phyloP scores from a whole-genome alignment of 371 early-diverging fungal species.

The Massospora cicadina region DNA sequence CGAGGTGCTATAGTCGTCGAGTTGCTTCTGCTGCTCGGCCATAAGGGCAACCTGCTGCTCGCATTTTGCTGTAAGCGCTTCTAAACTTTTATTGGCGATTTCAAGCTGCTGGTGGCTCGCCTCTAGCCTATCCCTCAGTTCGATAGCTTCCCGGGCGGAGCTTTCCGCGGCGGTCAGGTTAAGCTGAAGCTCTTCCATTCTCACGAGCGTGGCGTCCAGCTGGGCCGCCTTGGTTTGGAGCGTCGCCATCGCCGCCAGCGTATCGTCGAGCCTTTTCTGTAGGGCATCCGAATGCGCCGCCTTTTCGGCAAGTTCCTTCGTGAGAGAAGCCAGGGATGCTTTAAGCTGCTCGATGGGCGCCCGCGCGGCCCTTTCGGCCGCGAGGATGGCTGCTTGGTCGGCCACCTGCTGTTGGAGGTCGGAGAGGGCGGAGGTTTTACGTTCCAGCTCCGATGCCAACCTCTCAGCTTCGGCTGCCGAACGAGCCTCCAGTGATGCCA shows the following conservation, averaged over 20 bases:
- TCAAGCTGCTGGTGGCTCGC: background rate
- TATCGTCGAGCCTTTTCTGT: background rate
- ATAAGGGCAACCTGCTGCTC: background rate
- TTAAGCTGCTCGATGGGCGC: background rate
- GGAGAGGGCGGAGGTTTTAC: background rate
- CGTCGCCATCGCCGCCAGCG: background rate
- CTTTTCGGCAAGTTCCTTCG: background rate
- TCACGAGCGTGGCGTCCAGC: background rate
- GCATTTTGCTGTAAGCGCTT: background rate
- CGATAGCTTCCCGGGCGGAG: background rate
- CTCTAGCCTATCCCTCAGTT: background rate
- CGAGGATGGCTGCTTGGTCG: background rate
- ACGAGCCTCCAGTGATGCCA: background rate
- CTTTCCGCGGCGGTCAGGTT: background rate
- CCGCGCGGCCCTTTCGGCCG: background rate
- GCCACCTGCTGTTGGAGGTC: background rate
- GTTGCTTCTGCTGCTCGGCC: background rate
- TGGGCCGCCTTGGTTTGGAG: background rate
- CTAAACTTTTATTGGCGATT: background rate
- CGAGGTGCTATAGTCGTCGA: background rate
- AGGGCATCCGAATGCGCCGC: background rate
- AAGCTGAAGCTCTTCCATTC: background rate
- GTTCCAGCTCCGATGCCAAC: background rate
- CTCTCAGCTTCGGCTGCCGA: background rate
- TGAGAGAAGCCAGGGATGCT: background rate